Evolutionary conservation across 1,284 basidiomycete genomes (phyloP), one percentile per base, ranked within the genome.

Genomic region (Vanrija sp.): DNA sequence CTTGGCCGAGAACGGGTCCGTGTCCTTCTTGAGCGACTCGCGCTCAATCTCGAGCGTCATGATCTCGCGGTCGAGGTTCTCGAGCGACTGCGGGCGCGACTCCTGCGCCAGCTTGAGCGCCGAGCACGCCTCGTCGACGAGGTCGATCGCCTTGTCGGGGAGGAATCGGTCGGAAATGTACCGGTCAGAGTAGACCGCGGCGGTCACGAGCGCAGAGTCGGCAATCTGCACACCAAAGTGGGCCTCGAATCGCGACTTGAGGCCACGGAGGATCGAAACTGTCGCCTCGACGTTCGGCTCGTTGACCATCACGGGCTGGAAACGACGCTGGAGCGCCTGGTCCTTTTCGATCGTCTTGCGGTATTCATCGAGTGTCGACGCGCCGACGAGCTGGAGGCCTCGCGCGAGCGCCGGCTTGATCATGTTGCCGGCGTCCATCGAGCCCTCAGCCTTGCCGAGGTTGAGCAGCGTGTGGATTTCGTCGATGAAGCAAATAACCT

Each of bases 171-270:
- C 89, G 0, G 89, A 85, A 62, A 95, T 85, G 71, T 93, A 94
- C 8, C 90, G 83, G 43, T 88, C 83, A 3, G 83, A 80, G 63
- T 91, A 91, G 4, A 91, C 84, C 2, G 89, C 88, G n/a, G 66
- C 87, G 1, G 89, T 91, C 12, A 96, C 91, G 14, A 96, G 79
- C 0, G 92, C 91, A 3, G 82, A 81, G 67, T 96, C 92, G 5
- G 88, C 85, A 55, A 96, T 93, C 66, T 89, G 88, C 1, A 96
- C 90, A 54, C 92, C 92, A 65, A 93, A 91, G 69, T 95, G 91
- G 0, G 91, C 71, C 66, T 95, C 92, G 65, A 93, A 93, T 45
- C 85, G 80, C 0, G 86, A 77, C 71, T 93, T 92, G 44, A 95
- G 79, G 5, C 92, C 92, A 29, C 91, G 86, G 0, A 95, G 81